phyloP scores from a whole-genome alignment of 2,329 filamentous ascomycete genomes.

The Fusarium sp. region DNA sequence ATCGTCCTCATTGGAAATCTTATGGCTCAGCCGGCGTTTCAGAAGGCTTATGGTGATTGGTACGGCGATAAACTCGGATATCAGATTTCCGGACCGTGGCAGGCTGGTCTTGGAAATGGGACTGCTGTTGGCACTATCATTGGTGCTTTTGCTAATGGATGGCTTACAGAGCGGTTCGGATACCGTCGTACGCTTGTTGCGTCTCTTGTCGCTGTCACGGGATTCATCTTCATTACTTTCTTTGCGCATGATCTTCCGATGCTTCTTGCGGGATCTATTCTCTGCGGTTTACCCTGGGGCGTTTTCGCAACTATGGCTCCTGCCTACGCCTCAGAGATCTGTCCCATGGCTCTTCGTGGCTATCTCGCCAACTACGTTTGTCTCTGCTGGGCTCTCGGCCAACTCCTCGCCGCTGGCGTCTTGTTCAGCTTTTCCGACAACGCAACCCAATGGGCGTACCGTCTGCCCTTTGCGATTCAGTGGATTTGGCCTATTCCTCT shows the following conservation, averaged over 20 bases:
- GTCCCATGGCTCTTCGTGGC: constrained; percentile 51
- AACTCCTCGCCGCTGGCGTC: constrained; percentile 51
- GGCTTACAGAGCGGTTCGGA: constrained; percentile 30
- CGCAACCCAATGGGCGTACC: constrained; percentile 47
- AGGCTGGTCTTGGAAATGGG: constrained; percentile 3
- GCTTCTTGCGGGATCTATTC: constrained; percentile 55
- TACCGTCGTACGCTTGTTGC: constrained; percentile 58
- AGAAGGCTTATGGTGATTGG: constrained; percentile 33
- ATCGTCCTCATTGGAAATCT: constrained; percentile 33
- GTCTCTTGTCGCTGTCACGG: constrained; percentile 50
- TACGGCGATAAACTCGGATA: constrained; percentile 32
- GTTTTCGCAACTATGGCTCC: constrained; percentile 55
- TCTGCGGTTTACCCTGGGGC: constrained; percentile 56
- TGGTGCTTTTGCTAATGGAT: constrained; percentile 36
- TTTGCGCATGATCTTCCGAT: constrained; percentile 49
- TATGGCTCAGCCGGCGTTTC: constrained; percentile 37
- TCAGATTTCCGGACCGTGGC: constrained; percentile 31
- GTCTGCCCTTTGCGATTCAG: constrained; percentile 50
- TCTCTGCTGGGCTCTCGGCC: constrained; percentile 54
- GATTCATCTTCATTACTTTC: constrained; percentile 46
- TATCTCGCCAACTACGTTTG: constrained; percentile 55
- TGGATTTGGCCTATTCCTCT: constrained; percentile 49
- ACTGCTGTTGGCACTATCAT: constrained; percentile 33
- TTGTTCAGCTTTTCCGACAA: constrained; percentile 12
- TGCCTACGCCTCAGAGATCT: constrained; percentile 56